A percentile compares a stretch with the other conserved stretches of the same genome.
These are phyloP conservation scores for Dioscorea cayenensis DNA, from an alignment of 116 monocot species.

Conservation along the genomic window DNA sequence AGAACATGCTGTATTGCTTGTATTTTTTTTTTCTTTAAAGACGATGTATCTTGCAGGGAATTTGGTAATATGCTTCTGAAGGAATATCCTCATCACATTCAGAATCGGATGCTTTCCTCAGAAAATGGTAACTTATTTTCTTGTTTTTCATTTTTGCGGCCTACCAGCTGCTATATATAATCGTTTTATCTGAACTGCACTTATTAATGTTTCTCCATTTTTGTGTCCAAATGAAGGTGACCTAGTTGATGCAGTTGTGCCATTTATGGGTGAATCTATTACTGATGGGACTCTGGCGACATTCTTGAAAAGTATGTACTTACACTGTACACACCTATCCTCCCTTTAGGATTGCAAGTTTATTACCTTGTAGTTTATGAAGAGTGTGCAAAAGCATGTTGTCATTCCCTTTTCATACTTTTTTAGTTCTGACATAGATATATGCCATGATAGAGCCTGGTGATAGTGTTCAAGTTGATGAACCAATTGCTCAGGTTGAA, in stretches of 20 bases:
- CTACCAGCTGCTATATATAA: background rate
- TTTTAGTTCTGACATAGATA: background rate
- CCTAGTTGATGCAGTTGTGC: conserved; percentile 27
- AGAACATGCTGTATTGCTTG: too few species aligned
- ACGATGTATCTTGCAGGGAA: background rate
- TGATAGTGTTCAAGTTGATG: conserved; percentile 26
- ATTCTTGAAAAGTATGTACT: conserved; percentile 27
- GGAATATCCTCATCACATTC: background rate
- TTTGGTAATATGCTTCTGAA: background rate
- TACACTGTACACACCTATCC: too few species aligned
- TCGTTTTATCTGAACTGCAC: background rate
- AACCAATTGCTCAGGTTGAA: conserved; percentile 38
- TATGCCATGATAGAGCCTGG: conserved; percentile 23
- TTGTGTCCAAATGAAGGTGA: conserved; percentile 9
- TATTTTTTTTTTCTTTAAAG: background rate
- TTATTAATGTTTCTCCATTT: background rate
- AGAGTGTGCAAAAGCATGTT: background rate
- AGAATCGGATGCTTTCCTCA: background rate
- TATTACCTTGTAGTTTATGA: background rate
- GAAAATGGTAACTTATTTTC: background rate
- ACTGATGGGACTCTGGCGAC: conserved; percentile 34
- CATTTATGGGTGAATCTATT: conserved; percentile 45
- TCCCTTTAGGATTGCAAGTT: too few species aligned
- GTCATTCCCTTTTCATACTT: background rate
- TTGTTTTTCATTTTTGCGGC: background rate